Conservation (phyloP, 1,284 basidiomycete species). For the Thecaphora frezii region DNA sequence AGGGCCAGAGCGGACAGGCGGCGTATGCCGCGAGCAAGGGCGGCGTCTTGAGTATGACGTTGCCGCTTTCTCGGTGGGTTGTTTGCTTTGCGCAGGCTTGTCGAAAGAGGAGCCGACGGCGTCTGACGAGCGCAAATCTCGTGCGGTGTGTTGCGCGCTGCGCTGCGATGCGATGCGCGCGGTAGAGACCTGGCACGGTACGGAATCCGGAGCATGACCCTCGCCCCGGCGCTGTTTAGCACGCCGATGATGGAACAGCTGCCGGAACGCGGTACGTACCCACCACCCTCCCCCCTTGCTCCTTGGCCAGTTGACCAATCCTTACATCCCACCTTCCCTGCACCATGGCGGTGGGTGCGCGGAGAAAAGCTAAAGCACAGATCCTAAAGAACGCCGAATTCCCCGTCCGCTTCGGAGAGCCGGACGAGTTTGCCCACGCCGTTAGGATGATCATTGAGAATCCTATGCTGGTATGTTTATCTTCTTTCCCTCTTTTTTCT, state of each 20-base stretch:
- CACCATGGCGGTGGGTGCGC: too few relatives aligned
- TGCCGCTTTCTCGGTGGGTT: conserved; percentile 57
- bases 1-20: conserved; percentile 59
- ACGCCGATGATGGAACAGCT: conserved; percentile 58
- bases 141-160: too few relatives aligned
- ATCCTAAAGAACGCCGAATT: conserved; percentile 28
- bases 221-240: conserved; percentile 57
- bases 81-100: background rate
- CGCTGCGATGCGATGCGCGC: too few relatives aligned
- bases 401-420: conserved; percentile 46
- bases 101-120: background rate
- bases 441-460: conserved; percentile 51
- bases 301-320: background rate
- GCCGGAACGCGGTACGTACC: conserved; percentile 13
- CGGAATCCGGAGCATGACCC: conserved; percentile 46
- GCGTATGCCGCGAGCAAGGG: conserved; percentile 57
- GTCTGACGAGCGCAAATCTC: background rate
- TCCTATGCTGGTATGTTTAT: conserved; percentile 46
- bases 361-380: conserved; percentile 11
- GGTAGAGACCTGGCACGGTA: conserved; percentile 56
- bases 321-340: too few relatives aligned
- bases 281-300: too few relatives aligned
- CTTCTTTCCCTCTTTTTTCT: background rate
- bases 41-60: conserved; percentile 51
- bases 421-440: conserved; percentile 55